phyloP scores from a whole-genome alignment of 768 basidiomycete genomes.

The Auriculariales sp. region DNA sequence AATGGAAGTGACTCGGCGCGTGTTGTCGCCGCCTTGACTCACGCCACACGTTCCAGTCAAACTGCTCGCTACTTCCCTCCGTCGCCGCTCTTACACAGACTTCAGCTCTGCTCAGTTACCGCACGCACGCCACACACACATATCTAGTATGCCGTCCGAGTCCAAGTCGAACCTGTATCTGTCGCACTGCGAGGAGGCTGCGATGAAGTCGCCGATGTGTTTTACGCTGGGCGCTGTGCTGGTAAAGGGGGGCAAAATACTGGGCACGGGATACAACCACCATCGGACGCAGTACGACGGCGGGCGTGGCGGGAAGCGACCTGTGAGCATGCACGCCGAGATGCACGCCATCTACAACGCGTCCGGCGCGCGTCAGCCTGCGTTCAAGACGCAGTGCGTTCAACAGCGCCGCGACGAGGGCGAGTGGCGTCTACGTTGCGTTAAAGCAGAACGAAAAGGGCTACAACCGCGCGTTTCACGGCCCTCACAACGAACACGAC shows the following conservation, averaged over 20 bases:
- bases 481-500: constrained; percentile 2
- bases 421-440: constrained; percentile 16
- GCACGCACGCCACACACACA: no score
- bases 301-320: constrained; percentile 23
- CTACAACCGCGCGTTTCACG: constrained; percentile 5
- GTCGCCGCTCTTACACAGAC: no score
- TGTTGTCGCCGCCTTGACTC: no score
- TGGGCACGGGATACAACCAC: constrained; percentile 39
- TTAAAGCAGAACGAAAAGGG: constrained; percentile 6
- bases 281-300: constrained; percentile 40
- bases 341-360: constrained; percentile 44
- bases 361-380: constrained; percentile 34
- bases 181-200: constrained; percentile 33
- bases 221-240: constrained; percentile 35
- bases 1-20: no score
- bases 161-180: constrained; percentile 37
- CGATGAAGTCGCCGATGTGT: constrained; percentile 36
- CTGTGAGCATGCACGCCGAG: constrained; percentile 37
- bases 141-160: constrained; percentile 22
- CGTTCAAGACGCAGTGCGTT: constrained; percentile 41
- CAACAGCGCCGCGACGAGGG: no score
- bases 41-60: no score
- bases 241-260: constrained; percentile 42
- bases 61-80: no score
- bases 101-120: no score